phyloP scores from a whole-genome alignment of 164 flowering plant genomes.

The Houttuynia cordata region DNA sequence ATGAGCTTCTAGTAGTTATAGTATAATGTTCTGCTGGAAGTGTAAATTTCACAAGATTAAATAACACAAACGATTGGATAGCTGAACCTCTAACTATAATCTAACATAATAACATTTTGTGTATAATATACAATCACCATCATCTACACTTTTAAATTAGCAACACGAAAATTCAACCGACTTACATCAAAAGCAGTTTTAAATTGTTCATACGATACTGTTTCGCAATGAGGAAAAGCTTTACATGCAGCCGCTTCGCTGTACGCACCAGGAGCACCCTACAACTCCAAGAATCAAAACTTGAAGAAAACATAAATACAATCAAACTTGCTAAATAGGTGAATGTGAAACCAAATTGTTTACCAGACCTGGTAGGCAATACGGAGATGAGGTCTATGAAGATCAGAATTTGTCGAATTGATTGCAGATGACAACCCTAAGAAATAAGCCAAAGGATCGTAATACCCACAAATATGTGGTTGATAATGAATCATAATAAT shows the following conservation, averaged over 20 bases:
- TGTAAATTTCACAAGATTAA: too few species aligned
- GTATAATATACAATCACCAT: too few species aligned
- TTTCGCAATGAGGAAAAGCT: conserved; percentile 88
- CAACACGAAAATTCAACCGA: neutral
- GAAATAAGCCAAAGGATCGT: neutral
- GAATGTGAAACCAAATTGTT: too few species aligned
- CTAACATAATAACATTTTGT: too few species aligned
- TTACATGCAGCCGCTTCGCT: conserved; percentile 88
- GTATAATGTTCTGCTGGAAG: too few species aligned
- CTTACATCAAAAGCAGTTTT: conserved; percentile 70
- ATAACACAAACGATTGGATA: too few species aligned
- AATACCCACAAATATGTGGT: too few species aligned
- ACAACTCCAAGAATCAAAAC: neutral
- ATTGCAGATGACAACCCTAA: conserved; percentile 1
- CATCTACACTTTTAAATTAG: too few species aligned
- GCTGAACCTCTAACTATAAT: too few species aligned
- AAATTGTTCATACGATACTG: conserved; percentile 89
- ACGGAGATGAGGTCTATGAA: conserved; percentile 3
- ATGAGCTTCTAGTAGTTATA: too few species aligned
- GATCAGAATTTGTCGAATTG: neutral
- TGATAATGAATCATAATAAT: neutral
- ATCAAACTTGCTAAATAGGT: too few species aligned
- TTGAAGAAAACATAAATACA: too few species aligned
- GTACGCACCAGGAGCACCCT: conserved; percentile 91
- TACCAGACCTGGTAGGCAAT: conserved; percentile 8